A percentile compares a stretch with the other conserved stretches of the same genome.
Evolutionary conservation across 495 filamentous ascomycete species (phyloP).

Genomic region (Hyaloscypha finlandica): DNA sequence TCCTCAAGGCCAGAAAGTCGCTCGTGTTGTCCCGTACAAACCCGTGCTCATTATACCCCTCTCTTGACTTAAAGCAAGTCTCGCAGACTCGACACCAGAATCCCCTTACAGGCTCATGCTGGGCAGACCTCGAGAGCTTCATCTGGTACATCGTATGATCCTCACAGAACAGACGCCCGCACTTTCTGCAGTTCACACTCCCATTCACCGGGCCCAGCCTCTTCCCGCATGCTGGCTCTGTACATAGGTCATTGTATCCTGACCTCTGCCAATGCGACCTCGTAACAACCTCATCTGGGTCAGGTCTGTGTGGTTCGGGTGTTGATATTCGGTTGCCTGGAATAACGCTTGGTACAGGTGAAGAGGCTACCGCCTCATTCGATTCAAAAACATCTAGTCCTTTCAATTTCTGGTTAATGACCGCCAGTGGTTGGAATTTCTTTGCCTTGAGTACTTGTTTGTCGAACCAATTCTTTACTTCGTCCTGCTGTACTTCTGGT

Average conservation of each 20-base stretch:
- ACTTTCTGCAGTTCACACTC: conserved; percentile 88
- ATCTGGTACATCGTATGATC: conserved; percentile 99
- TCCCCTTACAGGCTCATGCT: conserved; percentile 89
- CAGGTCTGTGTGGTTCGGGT: conserved; percentile 48
- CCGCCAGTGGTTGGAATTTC: conserved; percentile 89
- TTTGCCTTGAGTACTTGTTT: conserved; percentile 95
- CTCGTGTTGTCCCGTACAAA: conserved; percentile 67
- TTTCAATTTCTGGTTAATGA: conserved; percentile 92
- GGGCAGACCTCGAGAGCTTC: conserved; percentile 88
- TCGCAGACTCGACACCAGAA: conserved; percentile 96
- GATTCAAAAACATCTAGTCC: conserved; percentile 98
- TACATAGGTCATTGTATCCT: conserved; percentile 72
- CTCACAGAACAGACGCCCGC: conserved; percentile 92
- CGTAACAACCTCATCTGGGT: conserved; percentile 88
- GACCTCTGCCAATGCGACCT: conserved; percentile 85
- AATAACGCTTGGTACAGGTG: conserved; percentile 27
- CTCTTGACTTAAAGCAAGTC: conserved; percentile 94
- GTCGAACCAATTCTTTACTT: conserved; percentile 98
- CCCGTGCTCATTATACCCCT: conserved; percentile 90
- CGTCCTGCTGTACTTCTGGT: conserved; percentile 91
- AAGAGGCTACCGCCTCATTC: conserved; percentile 62
- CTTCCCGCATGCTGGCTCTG: conserved; percentile 84
- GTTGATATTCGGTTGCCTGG: conserved; percentile 32
- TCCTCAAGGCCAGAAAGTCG: conserved; percentile 65
- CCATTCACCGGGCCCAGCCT: conserved; percentile 77